These are phyloP conservation scores for Leptomonas seymouri DNA, from an alignment of 208 protist species.

Conservation along the genomic window DNA sequence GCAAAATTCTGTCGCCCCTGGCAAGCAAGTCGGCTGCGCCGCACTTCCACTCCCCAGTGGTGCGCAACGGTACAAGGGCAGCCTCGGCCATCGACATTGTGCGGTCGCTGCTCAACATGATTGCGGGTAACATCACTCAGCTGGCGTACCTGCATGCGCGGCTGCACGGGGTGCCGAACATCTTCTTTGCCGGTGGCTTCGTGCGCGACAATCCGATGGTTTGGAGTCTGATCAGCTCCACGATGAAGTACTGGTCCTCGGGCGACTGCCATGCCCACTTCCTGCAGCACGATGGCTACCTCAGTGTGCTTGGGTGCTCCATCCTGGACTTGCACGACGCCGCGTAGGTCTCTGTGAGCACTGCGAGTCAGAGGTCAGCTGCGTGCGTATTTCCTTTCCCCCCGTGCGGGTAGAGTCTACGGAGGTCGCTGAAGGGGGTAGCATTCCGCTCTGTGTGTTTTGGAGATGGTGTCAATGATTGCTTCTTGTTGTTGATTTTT, in stretches of 20 bases:
- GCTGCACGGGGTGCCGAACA: conserved; percentile 88
- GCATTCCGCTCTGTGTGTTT: neutral
- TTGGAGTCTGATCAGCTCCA: conserved; percentile 87
- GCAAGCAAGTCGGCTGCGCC: conserved; percentile 3
- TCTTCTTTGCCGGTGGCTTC: conserved; percentile 97
- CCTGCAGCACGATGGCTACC: conserved; percentile 96
- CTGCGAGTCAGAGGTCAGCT: no score
- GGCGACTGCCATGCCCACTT: conserved; percentile 93
- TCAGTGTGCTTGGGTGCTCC: conserved; percentile 92
- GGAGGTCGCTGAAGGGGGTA: neutral
- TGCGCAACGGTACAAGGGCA: conserved; percentile 22
- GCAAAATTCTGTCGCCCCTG: conserved; percentile 38
- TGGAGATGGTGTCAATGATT: no score
- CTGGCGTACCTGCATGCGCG: conserved; percentile 95
- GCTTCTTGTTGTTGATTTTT: conserved; percentile 4
- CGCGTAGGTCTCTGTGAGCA: neutral
- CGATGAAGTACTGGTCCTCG: conserved; percentile 95
- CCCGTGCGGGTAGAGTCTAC: neutral
- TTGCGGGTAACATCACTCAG: conserved; percentile 96
- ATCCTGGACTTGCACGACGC: conserved; percentile 32
- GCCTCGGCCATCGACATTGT: conserved; percentile 87
- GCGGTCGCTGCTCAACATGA: conserved; percentile 94
- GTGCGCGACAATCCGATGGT: conserved; percentile 93
- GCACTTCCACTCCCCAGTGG: conserved; percentile 14
- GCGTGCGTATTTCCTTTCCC: neutral